Base-by-base conservation (phyloP, 495 filamentous ascomycete genomes). In the Xylaria acuta region DNA sequence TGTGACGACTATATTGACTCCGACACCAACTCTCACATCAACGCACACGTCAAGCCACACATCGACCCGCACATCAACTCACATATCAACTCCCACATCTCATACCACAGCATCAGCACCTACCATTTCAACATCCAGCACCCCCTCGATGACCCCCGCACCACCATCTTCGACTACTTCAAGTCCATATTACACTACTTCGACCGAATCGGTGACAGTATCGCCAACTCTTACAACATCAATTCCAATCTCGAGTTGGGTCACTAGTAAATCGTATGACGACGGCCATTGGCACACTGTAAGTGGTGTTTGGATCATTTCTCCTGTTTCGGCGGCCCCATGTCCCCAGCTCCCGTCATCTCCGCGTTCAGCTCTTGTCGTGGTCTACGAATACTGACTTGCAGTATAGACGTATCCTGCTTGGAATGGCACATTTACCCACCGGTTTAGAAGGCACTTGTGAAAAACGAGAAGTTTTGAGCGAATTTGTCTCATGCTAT, bases 251-350 rank as follows among this genome's bases (percentile, higher is more conserved):
- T 63, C 72, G 22, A 77, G 67, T 49, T 74, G 71, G 74, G 72
- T 27, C 38, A 75, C 71, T 22, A 78, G 41, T 54, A 75, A 59
- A 20, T 74, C 75, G 34, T 75, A 80, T 27, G 78, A 81, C 43
- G 69, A 81, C 38, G 80, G 81, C 30, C 73, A 65, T 16, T 83
- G 81, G 82, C 82, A 84, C 70, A 81, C 82, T 34, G 69, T 71
- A 30, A 65, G 69, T 71, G 9, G 45, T 71, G 12, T 22, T 25
- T 30, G 3, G 7, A 43, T 25, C 4, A 18, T 40, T 43, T 51
- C 20, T 20, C 34, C 16, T 22, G 18, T 27, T 67, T 27, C 5
- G 8, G 43, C 9, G 18, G 5, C 14, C 36, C 22, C 18, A 3
- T 5, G 2, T 6, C 30, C 64, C 9, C 27, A 60, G 1, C 32